Evolutionary conservation across 176 grass and related monocot genomes (phyloP).

Genomic region (Saccharum officinarum): DNA sequence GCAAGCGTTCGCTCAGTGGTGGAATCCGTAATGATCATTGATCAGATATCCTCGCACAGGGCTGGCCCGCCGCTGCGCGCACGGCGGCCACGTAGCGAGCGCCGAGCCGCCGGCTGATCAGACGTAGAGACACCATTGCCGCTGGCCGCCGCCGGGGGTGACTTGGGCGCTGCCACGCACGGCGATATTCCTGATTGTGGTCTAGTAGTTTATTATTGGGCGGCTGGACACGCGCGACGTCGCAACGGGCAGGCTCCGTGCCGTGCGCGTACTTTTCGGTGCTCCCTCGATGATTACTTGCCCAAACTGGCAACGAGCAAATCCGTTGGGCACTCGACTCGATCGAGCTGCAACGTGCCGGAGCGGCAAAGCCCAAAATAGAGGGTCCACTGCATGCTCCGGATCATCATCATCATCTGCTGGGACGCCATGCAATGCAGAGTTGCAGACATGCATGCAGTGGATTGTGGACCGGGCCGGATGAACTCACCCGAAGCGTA

Average conservation of each 20-base stretch:
- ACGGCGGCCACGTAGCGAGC: constrained; percentile 8
- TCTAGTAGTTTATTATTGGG: background rate
- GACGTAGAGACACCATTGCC: background rate
- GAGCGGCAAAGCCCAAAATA: background rate
- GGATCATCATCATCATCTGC: no score
- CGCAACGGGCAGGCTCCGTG: background rate
- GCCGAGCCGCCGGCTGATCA: background rate
- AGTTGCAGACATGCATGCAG: background rate
- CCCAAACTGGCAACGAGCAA: constrained; percentile 5
- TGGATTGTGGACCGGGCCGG: background rate
- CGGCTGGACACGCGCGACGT: constrained; percentile 25
- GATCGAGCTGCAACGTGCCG: background rate
- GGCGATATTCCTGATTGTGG: constrained; percentile 19
- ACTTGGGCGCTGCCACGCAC: no score
- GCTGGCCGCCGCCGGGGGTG: constrained; percentile 1
- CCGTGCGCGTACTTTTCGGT: background rate
- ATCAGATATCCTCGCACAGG: background rate
- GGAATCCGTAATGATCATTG: constrained; percentile 1
- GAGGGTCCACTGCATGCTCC: background rate
- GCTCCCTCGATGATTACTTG: background rate
- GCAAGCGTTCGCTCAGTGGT: background rate
- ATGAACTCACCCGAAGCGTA: background rate
- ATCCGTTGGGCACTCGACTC: background rate
- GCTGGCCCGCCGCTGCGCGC: background rate
- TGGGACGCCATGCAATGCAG: constrained; percentile 13